Evolutionary conservation across 192 early-diverging fungal species (phyloP).

Genomic region (Backusella sp.): DNA sequence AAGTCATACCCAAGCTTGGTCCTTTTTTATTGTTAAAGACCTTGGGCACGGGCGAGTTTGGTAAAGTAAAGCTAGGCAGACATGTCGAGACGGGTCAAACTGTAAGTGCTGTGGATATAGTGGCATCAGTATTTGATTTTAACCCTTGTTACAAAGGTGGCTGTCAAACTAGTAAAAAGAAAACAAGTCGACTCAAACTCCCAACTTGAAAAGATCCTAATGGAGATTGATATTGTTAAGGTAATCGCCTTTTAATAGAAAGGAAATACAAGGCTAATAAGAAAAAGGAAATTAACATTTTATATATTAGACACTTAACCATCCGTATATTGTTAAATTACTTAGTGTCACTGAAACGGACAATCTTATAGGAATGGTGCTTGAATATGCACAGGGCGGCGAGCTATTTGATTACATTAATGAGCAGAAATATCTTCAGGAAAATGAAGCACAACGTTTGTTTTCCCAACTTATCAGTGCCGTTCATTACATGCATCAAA

Average conservation of each 20-base stretch:
- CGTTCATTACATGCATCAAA: slow-evolving; percentile 88
- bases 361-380: slow-evolving; percentile 79
- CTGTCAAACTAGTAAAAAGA: slow-evolving; percentile 93
- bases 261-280: not conserved
- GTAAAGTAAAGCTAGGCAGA: slow-evolving; percentile 83
- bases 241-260: slow-evolving; percentile 45
- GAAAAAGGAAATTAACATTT: not conserved
- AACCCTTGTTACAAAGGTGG: slow-evolving; percentile 59
- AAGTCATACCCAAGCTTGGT: slow-evolving; percentile 48
- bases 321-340: slow-evolving; percentile 75
- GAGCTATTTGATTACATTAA: slow-evolving; percentile 97
- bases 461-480: slow-evolving; percentile 92
- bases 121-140: not conserved
- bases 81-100: slow-evolving; percentile 52
- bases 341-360: slow-evolving; percentile 82
- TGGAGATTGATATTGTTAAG: slow-evolving; percentile 91
- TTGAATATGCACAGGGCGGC: slow-evolving; percentile 83
- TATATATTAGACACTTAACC: slow-evolving; percentile 68
- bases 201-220: slow-evolving; percentile 82
- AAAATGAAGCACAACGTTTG: slow-evolving; percentile 81
- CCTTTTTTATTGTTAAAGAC: slow-evolving; percentile 84
- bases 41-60: slow-evolving; percentile 89
- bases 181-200: slow-evolving; percentile 77
- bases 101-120: not conserved
- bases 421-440: slow-evolving; percentile 85